A percentile compares a stretch with the other conserved stretches of the same genome.
Evolutionary conservation across 2,329 filamentous ascomycete species (phyloP).

Genomic region (Biscogniauxia marginata): DNA sequence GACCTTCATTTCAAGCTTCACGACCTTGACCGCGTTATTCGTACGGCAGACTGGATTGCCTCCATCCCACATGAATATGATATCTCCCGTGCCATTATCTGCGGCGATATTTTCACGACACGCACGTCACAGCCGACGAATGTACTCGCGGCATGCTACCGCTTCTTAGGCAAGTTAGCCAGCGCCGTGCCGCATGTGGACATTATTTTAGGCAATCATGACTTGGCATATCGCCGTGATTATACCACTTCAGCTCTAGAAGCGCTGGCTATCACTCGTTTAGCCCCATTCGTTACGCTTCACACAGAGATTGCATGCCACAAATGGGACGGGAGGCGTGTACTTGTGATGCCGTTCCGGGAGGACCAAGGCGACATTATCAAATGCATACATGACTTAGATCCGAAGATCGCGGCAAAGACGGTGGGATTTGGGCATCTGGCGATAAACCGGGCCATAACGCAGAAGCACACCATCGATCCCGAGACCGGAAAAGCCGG

Average conservation of each 20-base stretch:
- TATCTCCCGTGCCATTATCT: conserved; percentile 31
- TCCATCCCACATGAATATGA: conserved; percentile 19
- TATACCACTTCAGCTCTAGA: conserved; percentile 33
- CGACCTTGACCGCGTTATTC: conserved; percentile 30
- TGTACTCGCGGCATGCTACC: conserved; percentile 33
- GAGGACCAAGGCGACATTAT: conserved; percentile 32
- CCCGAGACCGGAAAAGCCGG: conserved; percentile 9
- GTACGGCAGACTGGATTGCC: conserved; percentile 32
- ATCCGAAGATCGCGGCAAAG: conserved; percentile 18
- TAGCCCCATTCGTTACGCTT: conserved; percentile 26
- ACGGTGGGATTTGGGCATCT: conserved; percentile 34
- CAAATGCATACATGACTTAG: conserved; percentile 21
- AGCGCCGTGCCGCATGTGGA: conserved; percentile 29
- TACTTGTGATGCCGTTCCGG: conserved; percentile 34
- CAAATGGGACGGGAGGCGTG: conserved; percentile 30
- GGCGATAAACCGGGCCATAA: conserved; percentile 33
- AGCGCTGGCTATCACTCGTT: conserved; percentile 24
- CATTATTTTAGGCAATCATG: conserved; percentile 36
- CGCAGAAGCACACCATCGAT: conserved; percentile 27
- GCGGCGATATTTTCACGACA: conserved; percentile 33
- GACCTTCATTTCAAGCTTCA: conserved; percentile 34
- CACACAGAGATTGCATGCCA: conserved; percentile 22
- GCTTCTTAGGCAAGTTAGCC: conserved; percentile 30
- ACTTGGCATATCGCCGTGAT: conserved; percentile 32
- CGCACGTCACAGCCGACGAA: conserved; percentile 31